Evolutionary conservation across 2,329 filamentous ascomycete genomes (phyloP).

Genomic region (Fusarium anthophilum): DNA sequence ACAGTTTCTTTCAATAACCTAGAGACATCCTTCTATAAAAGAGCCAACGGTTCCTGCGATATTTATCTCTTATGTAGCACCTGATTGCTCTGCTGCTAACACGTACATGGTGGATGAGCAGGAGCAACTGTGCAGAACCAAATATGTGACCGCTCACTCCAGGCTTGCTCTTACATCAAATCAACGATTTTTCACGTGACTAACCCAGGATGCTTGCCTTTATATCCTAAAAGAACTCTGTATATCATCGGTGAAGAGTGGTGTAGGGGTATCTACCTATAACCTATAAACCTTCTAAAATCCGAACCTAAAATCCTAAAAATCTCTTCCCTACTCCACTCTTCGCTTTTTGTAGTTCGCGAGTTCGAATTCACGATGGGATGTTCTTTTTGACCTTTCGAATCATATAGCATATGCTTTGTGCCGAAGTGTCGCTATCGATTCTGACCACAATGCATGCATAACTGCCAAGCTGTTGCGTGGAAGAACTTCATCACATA

Average conservation of each 20-base stretch:
- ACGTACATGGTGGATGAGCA: not conserved
- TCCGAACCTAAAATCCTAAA: not conserved
- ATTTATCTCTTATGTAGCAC: too few relatives aligned
- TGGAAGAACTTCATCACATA: not conserved
- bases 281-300: not conserved
- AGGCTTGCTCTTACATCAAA: not conserved
- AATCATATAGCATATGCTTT: too few relatives aligned
- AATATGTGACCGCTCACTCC: too few relatives aligned
- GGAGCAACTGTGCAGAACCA: not conserved
- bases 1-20: not conserved
- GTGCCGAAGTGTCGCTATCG: not conserved
- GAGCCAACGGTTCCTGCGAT: too few relatives aligned
- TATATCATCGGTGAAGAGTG: not conserved
- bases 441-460: not conserved
- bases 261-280: not conserved
- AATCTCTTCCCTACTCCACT: not conserved
- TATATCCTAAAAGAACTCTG: not conserved
- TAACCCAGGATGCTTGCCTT: not conserved
- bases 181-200: not conserved
- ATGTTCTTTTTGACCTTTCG: not conserved
- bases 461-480: too few relatives aligned
- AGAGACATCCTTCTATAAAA: fast-evolving
- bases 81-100: not conserved
- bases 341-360: not conserved
- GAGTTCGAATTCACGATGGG: not conserved